Conservation (phyloP, 208 protist genomes). For the Phytomonas sp. region DNA sequence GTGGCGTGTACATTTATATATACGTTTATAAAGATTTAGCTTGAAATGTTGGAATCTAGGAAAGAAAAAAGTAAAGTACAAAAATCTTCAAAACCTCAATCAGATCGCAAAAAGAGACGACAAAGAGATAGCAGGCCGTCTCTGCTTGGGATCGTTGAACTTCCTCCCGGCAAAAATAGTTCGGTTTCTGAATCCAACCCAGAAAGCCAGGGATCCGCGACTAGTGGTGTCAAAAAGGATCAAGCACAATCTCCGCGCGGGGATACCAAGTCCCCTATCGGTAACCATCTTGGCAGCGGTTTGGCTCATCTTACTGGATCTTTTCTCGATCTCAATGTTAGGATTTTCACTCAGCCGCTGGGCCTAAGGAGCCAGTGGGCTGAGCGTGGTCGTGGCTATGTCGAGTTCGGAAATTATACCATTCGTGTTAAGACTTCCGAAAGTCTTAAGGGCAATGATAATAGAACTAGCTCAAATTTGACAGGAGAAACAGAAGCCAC, state of each 20-base stretch:
- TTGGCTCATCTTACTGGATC: slow-evolving; percentile 11
- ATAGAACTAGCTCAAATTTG: background rate
- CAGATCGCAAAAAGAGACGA: background rate
- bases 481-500: background rate
- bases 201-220: background rate
- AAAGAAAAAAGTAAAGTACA: background rate
- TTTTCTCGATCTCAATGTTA: slow-evolving; percentile 65
- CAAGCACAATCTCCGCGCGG: background rate
- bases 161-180: background rate
- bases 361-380: slow-evolving; percentile 67
- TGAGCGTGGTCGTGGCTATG: slow-evolving; percentile 47
- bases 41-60: background rate
- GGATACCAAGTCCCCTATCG: background rate
- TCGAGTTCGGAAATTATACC: slow-evolving; percentile 51
- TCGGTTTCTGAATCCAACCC: background rate
- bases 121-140: background rate
- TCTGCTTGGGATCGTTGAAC: background rate
- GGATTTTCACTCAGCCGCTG: slow-evolving; percentile 60
- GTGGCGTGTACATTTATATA: slow-evolving; percentile 2
- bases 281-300: background rate
- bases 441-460: background rate
- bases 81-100: background rate
- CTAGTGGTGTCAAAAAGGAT: background rate
- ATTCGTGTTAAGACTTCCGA: slow-evolving; percentile 38
- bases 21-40: background rate